Conservation (phyloP, 1,139 yeast genomes). For the Yamadazyma pseudoaaseri region DNA sequence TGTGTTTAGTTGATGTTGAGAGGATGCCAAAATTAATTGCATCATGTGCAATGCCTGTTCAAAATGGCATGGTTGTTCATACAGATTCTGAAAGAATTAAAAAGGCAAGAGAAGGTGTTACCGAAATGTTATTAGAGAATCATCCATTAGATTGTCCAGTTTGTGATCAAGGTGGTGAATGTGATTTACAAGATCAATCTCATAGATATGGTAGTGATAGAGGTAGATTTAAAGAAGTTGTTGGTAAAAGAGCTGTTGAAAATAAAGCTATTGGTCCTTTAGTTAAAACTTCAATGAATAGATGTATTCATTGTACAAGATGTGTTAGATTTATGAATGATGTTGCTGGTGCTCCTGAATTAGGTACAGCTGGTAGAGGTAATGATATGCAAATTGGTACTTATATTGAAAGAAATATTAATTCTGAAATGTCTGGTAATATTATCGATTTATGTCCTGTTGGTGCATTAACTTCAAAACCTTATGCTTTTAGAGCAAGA, state of each 20-base stretch:
- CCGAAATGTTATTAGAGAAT: slow-evolving; percentile 84
- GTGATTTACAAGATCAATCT: slow-evolving; percentile 89
- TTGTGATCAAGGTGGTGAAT: slow-evolving; percentile 94
- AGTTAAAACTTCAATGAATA: slow-evolving; percentile 87
- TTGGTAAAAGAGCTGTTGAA: slow-evolving; percentile 88
- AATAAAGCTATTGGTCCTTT: slow-evolving; percentile 90
- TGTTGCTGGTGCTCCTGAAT: slow-evolving; percentile 90
- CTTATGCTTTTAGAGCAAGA: slow-evolving; percentile 87
- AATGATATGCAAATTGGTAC: slow-evolving; percentile 92
- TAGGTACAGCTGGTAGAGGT: slow-evolving; percentile 89
- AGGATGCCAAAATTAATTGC: slow-evolving; percentile 90
- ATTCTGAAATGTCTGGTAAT: slow-evolving; percentile 85
- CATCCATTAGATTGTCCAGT: slow-evolving; percentile 94
- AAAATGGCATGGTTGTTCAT: slow-evolving; percentile 84
- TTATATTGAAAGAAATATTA: slow-evolving; percentile 79
- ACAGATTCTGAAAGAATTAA: slow-evolving; percentile 79
- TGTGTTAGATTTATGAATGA: slow-evolving; percentile 90
- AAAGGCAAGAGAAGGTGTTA: slow-evolving; percentile 87
- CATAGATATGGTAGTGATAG: slow-evolving; percentile 84
- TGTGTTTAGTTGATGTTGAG: slow-evolving; percentile 91
- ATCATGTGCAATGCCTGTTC: slow-evolving; percentile 89
- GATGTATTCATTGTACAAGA: slow-evolving; percentile 92
- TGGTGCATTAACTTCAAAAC: slow-evolving; percentile 88
- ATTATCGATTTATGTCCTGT: slow-evolving; percentile 89
- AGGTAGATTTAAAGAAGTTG: slow-evolving; percentile 78